Evolutionary conservation across 257 asterid species (phyloP), one percentile per base, ranked within the genome.

Genomic region (Solanum paucissectum): DNA sequence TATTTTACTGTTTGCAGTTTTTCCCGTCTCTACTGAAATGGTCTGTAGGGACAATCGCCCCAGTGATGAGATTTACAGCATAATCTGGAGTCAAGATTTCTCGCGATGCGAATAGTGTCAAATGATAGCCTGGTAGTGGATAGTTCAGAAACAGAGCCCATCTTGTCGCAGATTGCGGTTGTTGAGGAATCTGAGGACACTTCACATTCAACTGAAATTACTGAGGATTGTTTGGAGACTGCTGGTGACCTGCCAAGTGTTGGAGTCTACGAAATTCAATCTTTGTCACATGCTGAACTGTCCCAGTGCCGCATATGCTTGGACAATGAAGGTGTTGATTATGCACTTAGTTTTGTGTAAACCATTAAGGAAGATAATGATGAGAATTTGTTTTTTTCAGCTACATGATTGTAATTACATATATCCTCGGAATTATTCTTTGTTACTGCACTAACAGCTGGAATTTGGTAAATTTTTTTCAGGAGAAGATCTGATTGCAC

Each of bases 401-500:
- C 40, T 46, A 29, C 85, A 18, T 79, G 66, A 46, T 29, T 81
- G 85, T 1, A 27, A 29, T 81, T 29, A 81, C 42, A 46, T 29
- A 46, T 81, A 81, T 81, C 64, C 85, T 46, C 66, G 10, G 42
- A 29, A 46, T 81, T 64, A 68, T 87, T 21, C 23, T 89, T 72
- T 33, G 66, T 83, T 83, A 72, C 79, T 34, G 84, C 64, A 37
- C 6, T 38, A 58, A 64, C 52, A 58, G 10, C 84, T 62, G 42
- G 64, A 84, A 29, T 72, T 88, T 88, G 83, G 86, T 69, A 88
- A 29, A 44, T 46, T 60, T 38, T 89, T 87, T 86, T 83, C 95
- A 97, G 99, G 98, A 79, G 99, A 94, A 87, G 99, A 97, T 90
- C 89, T 97, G 91, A 96, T 97, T 94, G 99, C 99, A 79, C 99